Conservation (phyloP, 192 early-diverging fungal species). For the Jimgerdemannia flammicorona region DNA sequence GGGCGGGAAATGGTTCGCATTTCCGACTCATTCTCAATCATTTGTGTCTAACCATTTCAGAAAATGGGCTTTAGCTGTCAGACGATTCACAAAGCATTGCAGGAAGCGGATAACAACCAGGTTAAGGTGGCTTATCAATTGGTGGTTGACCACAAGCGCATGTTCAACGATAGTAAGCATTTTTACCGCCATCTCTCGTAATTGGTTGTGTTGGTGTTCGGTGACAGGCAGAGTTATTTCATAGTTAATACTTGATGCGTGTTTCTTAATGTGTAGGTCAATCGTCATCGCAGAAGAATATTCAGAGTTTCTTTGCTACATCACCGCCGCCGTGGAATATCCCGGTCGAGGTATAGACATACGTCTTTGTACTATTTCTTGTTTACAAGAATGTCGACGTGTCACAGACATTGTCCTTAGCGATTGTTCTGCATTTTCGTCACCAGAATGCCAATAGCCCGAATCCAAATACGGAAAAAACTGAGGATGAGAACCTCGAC, state of each 20-base stretch:
- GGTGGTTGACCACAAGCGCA: slow-evolving; percentile 79
- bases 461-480: too few relatives aligned
- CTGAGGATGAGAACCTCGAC: too few relatives aligned
- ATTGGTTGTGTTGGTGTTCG: background rate
- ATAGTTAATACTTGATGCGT: background rate
- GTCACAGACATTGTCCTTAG: too few relatives aligned
- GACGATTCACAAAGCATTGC: slow-evolving; percentile 71
- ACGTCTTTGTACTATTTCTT: too few relatives aligned
- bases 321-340: slow-evolving; percentile 73
- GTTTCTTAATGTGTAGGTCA: background rate
- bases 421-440: too few relatives aligned
- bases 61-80: slow-evolving; percentile 70
- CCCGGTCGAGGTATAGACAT: too few relatives aligned
- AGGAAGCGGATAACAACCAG: slow-evolving; percentile 86
- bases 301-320: slow-evolving; percentile 59
- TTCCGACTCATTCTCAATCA: background rate
- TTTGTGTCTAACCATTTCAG: slow-evolving; percentile 23
- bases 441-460: too few relatives aligned
- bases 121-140: slow-evolving; percentile 97
- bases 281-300: slow-evolving; percentile 45
- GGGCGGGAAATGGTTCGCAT: background rate
- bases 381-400: too few relatives aligned
- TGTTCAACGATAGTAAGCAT: slow-evolving; percentile 52
- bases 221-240: background rate
- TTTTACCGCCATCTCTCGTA: too few relatives aligned